Base-by-base conservation (phyloP, 805 yeast species). In the Cyberlindnera nakhonratchasimensis region DNA sequence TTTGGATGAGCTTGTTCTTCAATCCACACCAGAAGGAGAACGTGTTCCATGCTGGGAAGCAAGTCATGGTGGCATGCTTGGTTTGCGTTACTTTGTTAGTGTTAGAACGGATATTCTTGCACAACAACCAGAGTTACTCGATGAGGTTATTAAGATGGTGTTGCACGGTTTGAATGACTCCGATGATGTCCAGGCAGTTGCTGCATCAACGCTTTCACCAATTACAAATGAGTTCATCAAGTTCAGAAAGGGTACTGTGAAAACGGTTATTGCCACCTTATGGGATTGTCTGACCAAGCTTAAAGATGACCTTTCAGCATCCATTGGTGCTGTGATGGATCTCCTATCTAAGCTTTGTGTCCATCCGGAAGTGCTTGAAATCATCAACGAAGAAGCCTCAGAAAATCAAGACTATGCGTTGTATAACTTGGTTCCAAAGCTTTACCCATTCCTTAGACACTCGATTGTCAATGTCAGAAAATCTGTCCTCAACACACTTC, bases 321-420 rank as follows among this genome's bases (percentile, higher is more conserved):
- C 96, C 4, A 88, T 93, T 33, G 97, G 98, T 28, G 85, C 95
- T 2, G 93, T 93, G 2, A 90, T 93, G 96, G 96, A 93, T 62
- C 67, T 93, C 18, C 70, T 93, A 41, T 90, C 96, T 2, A 86
- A 84, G 53, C 69, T 93, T 37, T 93, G 97, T 60, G 77, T 89
- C 6, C 90, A 83, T 62, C 75, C 79, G 2, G 80, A 80, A 56
- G 96, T 90, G 6, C 67, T 90, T 29, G 81, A 79, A 10, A 73
- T 81, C 20, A 76, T 93, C 71, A 83, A 81, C 52, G 66, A 69
- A 18, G 77, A 78, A 47, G 85, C 93, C 3, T 47, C 57, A 2
- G 63, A 66, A 12, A 71, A 75, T 47, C 66, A 73, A 6, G 65
- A 75, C 19, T 71, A 75, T 59, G 76, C 89, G 2, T 86, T 91